Percentiles rank a stretch among this genome's conserved stretches.
These are phyloP conservation scores for Cystofilobasidium bisporidii DNA, from an alignment of 768 basidiomycete species.

Conservation along the genomic window DNA sequence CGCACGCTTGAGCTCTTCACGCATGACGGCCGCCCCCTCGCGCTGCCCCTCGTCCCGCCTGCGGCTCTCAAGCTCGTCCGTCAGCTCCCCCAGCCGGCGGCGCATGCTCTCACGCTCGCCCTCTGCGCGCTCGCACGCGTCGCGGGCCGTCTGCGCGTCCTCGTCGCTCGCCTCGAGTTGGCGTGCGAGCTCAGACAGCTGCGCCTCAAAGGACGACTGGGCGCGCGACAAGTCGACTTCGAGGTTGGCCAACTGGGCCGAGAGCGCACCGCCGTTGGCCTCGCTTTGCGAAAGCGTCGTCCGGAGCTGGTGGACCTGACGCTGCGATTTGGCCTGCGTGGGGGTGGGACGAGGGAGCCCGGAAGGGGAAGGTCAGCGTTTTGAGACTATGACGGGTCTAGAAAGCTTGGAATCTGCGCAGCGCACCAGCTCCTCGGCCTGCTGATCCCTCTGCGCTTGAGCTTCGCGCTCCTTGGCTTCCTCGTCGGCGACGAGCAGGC, in stretches of 20 bases:
- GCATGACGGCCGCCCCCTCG: constrained; percentile 12
- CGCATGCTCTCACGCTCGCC: constrained; percentile 9
- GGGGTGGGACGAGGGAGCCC: neutral
- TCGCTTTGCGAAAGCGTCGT: neutral
- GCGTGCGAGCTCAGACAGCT: constrained; percentile 1
- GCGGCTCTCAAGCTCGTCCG: constrained; percentile 16
- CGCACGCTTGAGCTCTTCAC: constrained; percentile 26
- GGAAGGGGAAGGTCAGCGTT: neutral
- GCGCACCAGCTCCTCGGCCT: constrained; percentile 11
- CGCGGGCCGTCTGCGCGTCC: neutral
- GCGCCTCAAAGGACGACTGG: constrained; percentile 6
- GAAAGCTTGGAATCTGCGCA: neutral
- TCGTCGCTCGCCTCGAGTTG: constrained; percentile 13
- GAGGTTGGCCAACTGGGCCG: neutral
- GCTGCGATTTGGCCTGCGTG: neutral
- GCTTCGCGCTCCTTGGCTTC: constrained; percentile 3
- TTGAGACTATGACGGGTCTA: neutral
- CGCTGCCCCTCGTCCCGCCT: constrained; percentile 23
- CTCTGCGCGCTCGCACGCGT: neutral
- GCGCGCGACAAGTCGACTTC: neutral
- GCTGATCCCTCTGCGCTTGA: neutral
- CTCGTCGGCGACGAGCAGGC: constrained; percentile 24
- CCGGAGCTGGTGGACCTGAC: neutral
- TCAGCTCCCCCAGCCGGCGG: constrained; percentile 16
- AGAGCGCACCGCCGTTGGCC: constrained; percentile 7